phyloP scores from a whole-genome alignment of 2,329 filamentous ascomycete species.

The Fusarium pseudonygamai region DNA sequence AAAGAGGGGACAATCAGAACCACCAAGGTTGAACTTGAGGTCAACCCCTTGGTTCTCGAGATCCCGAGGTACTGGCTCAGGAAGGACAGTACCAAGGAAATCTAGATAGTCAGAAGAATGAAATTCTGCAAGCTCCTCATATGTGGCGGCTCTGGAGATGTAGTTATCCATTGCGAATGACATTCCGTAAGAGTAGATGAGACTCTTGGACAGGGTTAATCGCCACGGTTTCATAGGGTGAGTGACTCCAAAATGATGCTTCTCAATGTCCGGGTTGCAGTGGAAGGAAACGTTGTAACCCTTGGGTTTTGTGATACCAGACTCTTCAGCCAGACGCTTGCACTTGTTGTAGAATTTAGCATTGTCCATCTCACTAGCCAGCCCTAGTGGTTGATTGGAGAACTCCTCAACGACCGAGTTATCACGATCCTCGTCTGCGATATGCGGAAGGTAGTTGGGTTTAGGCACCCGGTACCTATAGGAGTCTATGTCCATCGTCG shows the following conservation, averaged over 20 bases:
- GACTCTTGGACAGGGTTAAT: conserved; percentile 90
- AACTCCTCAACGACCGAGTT: conserved; percentile 63
- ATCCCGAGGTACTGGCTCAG: conserved; percentile 70
- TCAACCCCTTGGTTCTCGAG: conserved; percentile 71
- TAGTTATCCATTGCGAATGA: conserved; percentile 97
- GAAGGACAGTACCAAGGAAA: conserved; percentile 79
- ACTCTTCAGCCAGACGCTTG: conserved; percentile 64
- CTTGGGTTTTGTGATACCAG: conserved; percentile 80
- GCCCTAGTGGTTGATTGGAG: conserved; percentile 57
- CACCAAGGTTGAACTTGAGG: conserved; percentile 83
- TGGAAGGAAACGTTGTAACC: conserved; percentile 96
- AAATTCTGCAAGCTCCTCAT: conserved; percentile 87
- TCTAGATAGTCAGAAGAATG: conserved; percentile 91
- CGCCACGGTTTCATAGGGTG: conserved; percentile 99
- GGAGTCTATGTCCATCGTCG: conserved; percentile 53
- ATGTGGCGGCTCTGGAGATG: conserved; percentile 82
- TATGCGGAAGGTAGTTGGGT: conserved; percentile 69
- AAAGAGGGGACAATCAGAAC: conserved; percentile 95
- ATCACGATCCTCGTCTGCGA: conserved; percentile 61
- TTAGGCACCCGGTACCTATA: conserved; percentile 65
- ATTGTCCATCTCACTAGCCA: conserved; percentile 63
- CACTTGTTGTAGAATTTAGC: conserved; percentile 66
- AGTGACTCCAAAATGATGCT: conserved; percentile 94
- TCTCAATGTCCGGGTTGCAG: conserved; percentile 93
- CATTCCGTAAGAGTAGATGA: conserved; percentile 95